phyloP scores from a whole-genome alignment of 1,284 basidiomycete genomes.

The Rhodotorula sp. region DNA sequence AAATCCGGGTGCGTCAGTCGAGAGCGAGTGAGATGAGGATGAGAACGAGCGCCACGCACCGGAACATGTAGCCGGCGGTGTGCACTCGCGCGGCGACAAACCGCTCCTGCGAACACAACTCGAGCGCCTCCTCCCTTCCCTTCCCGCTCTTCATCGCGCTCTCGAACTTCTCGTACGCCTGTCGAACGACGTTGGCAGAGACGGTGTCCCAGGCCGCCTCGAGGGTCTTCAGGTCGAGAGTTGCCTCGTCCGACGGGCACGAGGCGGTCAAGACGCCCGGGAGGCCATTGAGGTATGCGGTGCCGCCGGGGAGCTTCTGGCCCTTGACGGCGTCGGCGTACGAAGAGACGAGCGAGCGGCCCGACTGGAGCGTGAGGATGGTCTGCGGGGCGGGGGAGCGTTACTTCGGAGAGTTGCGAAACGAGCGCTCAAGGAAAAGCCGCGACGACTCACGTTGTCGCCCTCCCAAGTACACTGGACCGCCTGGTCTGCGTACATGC shows the following conservation, averaged over 20 bases:
- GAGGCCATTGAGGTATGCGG: slow-evolving; percentile 54
- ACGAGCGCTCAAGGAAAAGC: no score
- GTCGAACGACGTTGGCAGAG: slow-evolving; percentile 57
- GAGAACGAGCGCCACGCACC: slow-evolving; percentile 47
- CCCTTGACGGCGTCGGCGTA: slow-evolving; percentile 55
- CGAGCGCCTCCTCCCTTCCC: slow-evolving; percentile 56
- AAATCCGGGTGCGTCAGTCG: background rate
- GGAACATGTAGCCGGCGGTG: slow-evolving; percentile 46
- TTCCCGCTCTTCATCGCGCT: slow-evolving; percentile 51
- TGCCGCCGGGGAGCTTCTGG: slow-evolving; percentile 53
- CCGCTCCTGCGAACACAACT: slow-evolving; percentile 56
- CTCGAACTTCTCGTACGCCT: slow-evolving; percentile 55
- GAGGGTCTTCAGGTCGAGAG: slow-evolving; percentile 51
- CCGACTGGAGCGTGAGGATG: slow-evolving; percentile 57
- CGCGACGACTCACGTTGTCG: slow-evolving; percentile 52
- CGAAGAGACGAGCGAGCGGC: slow-evolving; percentile 55
- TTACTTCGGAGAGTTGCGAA: background rate
- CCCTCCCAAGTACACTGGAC: slow-evolving; percentile 49
- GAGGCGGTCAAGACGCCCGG: slow-evolving; percentile 50
- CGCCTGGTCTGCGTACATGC: slow-evolving; percentile 47
- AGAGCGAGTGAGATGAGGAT: background rate
- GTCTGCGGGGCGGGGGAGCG: slow-evolving; percentile 22
- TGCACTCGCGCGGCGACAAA: slow-evolving; percentile 58
- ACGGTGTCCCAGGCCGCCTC: slow-evolving; percentile 55
- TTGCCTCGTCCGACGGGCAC: slow-evolving; percentile 44